Percentiles rank a stretch among this genome's conserved stretches.
These are phyloP conservation scores for Simplicillium sp. DNA, from an alignment of 2,329 filamentous ascomycete species.

Conservation along the genomic window DNA sequence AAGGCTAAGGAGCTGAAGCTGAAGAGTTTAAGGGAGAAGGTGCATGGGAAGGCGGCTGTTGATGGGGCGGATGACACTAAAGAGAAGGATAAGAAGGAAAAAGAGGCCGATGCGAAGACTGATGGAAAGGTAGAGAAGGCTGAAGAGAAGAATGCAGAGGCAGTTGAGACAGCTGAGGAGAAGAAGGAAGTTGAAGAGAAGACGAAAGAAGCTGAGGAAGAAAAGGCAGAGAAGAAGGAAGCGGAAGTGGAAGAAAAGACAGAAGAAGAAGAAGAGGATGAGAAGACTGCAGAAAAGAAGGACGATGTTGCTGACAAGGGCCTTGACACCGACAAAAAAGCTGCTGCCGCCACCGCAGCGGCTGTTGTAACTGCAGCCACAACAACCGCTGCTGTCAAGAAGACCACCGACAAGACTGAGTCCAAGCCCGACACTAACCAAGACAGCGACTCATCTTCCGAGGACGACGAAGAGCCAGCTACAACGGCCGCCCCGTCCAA, in stretches of 20 bases:
- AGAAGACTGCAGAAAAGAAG: background rate
- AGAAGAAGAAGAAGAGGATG: constrained; percentile 5
- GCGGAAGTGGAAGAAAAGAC: too few relatives aligned
- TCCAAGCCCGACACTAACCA: background rate
- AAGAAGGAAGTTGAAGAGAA: constrained; percentile 9
- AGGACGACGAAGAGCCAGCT: too few relatives aligned
- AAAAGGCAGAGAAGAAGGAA: background rate
- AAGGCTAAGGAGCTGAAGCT: constrained; percentile 53
- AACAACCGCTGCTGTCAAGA: too few relatives aligned
- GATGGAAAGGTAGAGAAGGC: constrained; percentile 3
- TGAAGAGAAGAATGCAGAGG: constrained; percentile 3
- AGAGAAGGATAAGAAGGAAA: constrained; percentile 6
- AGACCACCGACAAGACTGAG: too few relatives aligned
- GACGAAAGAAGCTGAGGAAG: constrained; percentile 6
- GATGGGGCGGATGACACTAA: too few relatives aligned
- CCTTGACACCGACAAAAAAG: too few relatives aligned
- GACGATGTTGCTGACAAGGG: background rate
- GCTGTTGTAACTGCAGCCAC: background rate
- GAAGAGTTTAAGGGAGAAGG: constrained; percentile 43
- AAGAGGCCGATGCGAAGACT: constrained; percentile 6
- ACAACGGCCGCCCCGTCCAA: background rate
- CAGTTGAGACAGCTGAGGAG: constrained; percentile 7
- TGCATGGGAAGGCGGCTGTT: constrained; percentile 32
- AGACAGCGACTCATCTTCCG: too few relatives aligned
- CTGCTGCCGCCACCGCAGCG: background rate